phyloP scores from a whole-genome alignment of 768 basidiomycete species.

The Boletus edulis region DNA sequence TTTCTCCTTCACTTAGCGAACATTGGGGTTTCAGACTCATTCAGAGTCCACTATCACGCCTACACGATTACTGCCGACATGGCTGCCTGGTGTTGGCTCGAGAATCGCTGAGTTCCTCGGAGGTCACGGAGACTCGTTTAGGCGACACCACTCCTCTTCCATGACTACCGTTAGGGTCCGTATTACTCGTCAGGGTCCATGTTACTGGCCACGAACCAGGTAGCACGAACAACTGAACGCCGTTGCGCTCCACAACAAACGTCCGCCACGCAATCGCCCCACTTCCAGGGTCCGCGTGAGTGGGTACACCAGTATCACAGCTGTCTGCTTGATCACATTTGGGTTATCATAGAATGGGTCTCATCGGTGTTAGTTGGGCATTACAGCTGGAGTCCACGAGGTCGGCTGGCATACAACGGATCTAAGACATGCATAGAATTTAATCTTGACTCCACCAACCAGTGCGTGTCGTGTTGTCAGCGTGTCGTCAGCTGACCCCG shows the following conservation, averaged over 20 bases:
- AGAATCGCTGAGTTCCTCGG: slow-evolving; percentile 3
- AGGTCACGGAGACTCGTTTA: not conserved
- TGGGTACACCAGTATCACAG: not conserved
- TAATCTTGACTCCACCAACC: slow-evolving; percentile 4
- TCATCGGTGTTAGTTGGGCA: slow-evolving; percentile 2
- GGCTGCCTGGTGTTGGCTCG: not conserved
- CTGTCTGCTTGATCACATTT: not conserved
- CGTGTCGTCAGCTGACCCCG: not conserved
- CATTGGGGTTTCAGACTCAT: not conserved
- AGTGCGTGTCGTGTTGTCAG: not conserved
- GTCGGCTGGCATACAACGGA: slow-evolving; percentile 1
- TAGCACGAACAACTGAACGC: too few relatives aligned
- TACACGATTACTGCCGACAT: too few relatives aligned
- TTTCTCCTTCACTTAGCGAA: not conserved
- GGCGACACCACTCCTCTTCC: too few relatives aligned
- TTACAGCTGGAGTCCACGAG: slow-evolving; percentile 6
- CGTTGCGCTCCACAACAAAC: too few relatives aligned
- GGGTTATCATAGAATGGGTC: not conserved
- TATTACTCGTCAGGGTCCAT: too few relatives aligned
- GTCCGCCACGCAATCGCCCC: slow-evolving; percentile 2
- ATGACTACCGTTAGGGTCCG: too few relatives aligned
- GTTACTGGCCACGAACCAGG: too few relatives aligned
- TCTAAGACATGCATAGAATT: slow-evolving; percentile 9
- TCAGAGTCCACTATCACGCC: not conserved
- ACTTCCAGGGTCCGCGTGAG: not conserved